Conservation (phyloP, 169 alveolate species). For the Cryptosporidium ryanae region DNA sequence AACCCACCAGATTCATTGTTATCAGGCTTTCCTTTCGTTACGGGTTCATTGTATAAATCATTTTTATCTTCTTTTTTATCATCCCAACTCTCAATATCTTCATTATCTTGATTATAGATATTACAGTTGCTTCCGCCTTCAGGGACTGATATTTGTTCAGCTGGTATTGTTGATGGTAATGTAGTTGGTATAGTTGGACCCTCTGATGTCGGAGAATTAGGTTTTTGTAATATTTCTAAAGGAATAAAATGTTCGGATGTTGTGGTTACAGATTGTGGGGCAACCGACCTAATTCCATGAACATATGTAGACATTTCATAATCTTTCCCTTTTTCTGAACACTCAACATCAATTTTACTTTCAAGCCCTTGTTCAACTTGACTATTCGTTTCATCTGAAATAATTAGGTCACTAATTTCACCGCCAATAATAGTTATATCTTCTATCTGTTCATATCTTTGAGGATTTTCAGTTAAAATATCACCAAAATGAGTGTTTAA, state of each 20-base stretch:
- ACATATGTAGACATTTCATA: background rate
- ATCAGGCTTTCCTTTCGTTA: too few relatives aligned
- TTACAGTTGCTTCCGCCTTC: conserved; percentile 62
- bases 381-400: background rate
- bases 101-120: background rate
- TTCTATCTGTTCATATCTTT: background rate
- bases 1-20: too few relatives aligned
- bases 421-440: background rate
- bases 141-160: conserved; percentile 68
- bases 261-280: background rate
- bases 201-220: background rate
- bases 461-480: background rate
- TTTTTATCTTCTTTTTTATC: background rate
- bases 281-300: background rate
- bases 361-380: background rate
- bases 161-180: conserved; percentile 70
- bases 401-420: background rate
- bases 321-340: background rate
- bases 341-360: background rate
- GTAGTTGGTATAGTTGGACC: background rate
- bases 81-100: too few relatives aligned
- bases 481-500: too few relatives aligned
- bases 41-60: too few relatives aligned
- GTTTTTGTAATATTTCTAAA: background rate
- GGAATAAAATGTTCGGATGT: background rate